These are phyloP conservation scores for Monosporascus sp. DNA, from an alignment of 2,329 filamentous ascomycete genomes.

Conservation along the genomic window DNA sequence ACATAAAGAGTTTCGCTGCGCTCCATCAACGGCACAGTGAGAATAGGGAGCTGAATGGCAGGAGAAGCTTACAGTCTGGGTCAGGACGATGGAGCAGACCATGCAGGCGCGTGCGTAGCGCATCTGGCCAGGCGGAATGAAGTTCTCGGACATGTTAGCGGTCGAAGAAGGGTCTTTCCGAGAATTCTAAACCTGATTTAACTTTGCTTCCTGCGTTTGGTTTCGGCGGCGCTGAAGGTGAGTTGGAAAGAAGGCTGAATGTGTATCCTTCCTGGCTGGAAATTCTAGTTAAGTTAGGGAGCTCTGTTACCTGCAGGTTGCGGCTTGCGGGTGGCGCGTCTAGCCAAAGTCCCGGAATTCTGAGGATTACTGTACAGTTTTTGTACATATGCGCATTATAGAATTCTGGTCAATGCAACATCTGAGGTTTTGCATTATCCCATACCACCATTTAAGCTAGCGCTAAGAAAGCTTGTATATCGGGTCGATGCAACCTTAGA, in stretches of 20 bases:
- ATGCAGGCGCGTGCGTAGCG: conserved; percentile 94
- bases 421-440: too few relatives aligned
- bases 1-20: too few relatives aligned
- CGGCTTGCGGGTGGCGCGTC: background rate
- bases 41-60: conserved; percentile 5
- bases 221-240: too few relatives aligned
- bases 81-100: conserved; percentile 94
- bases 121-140: conserved; percentile 68
- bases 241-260: too few relatives aligned
- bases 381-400: too few relatives aligned
- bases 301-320: background rate
- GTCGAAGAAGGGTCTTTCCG: background rate
- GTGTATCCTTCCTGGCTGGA: background rate
- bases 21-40: too few relatives aligned
- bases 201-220: too few relatives aligned
- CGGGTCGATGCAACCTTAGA: too few relatives aligned
- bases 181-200: background rate
- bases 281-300: background rate
- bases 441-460: too few relatives aligned
- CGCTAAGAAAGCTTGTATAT: too few relatives aligned
- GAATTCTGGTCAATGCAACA: too few relatives aligned
- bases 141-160: conserved; percentile 47
- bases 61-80: conserved; percentile 54
- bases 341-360: background rate
- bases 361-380: too few relatives aligned